Conservation (phyloP, 257 asterid genomes). For the Przewalskia tangutica region DNA sequence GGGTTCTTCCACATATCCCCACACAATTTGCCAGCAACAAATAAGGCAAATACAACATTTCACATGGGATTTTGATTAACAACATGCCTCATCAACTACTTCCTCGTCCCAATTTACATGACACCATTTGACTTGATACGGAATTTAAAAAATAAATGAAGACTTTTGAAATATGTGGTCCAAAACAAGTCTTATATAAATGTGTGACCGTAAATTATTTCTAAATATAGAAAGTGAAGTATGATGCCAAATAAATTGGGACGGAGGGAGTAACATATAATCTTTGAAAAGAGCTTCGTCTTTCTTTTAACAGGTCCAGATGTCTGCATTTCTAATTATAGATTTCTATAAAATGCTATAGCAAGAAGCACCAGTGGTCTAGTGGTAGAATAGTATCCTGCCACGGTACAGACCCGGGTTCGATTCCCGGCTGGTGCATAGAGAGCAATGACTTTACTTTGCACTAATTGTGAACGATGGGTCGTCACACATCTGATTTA, state of each 20-base stretch:
- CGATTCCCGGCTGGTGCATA: constrained; percentile 90
- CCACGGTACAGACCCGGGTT: constrained; percentile 88
- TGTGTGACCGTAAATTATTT: too few relatives aligned
- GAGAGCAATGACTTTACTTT: not conserved
- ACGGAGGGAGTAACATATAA: too few relatives aligned
- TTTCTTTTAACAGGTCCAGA: too few relatives aligned
- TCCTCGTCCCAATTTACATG: too few relatives aligned
- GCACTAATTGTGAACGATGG: not conserved
- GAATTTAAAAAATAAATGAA: too few relatives aligned
- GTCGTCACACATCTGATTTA: not conserved
- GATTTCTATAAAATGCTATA: too few relatives aligned
- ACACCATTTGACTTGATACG: too few relatives aligned
- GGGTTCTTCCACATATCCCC: not conserved
- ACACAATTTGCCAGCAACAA: too few relatives aligned
- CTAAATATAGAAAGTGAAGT: too few relatives aligned
- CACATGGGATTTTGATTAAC: not conserved
- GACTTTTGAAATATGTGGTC: too few relatives aligned
- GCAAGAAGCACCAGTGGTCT: constrained; percentile 65
- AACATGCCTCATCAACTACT: not conserved
- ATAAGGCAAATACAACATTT: not conserved
- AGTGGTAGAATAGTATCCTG: constrained; percentile 86
- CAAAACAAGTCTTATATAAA: too few relatives aligned
- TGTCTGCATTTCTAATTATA: not conserved
- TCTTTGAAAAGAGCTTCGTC: not conserved
- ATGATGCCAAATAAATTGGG: too few relatives aligned